These are phyloP conservation scores for Priceomyces castillae DNA, from an alignment of 805 yeast species.

Conservation along the genomic window DNA sequence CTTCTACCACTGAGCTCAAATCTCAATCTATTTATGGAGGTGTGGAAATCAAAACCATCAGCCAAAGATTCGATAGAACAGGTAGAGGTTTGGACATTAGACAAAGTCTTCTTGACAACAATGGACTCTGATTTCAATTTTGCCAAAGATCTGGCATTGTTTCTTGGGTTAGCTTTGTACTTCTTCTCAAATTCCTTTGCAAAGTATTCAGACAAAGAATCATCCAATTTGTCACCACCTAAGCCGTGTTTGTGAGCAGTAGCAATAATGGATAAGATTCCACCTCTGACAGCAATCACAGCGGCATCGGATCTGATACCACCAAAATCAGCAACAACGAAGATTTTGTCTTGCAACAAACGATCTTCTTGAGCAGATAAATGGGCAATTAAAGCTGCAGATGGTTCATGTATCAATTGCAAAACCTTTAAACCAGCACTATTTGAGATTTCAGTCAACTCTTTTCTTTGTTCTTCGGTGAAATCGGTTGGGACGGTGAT, in stretches of 20 bases:
- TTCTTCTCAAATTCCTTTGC: conserved; percentile 95
- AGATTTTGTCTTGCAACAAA: conserved; percentile 62
- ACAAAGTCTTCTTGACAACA: conserved; percentile 83
- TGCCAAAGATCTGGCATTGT: conserved; percentile 80
- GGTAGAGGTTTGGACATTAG: conserved; percentile 83
- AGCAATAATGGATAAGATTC: conserved; percentile 83
- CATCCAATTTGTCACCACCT: conserved; percentile 88
- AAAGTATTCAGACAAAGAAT: conserved; percentile 72
- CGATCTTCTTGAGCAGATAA: conserved; percentile 48
- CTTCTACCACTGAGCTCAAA: conserved; percentile 83
- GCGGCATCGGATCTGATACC: conserved; percentile 95
- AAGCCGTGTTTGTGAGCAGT: conserved; percentile 78
- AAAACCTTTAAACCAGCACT: conserved; percentile 75
- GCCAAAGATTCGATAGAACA: conserved; percentile 94
- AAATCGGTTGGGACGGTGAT: conserved; percentile 89
- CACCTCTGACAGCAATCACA: conserved; percentile 89
- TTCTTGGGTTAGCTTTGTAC: conserved; percentile 74
- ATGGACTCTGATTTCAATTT: conserved; percentile 83
- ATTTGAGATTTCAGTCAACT: conserved; percentile 57
- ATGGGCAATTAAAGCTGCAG: conserved; percentile 87
- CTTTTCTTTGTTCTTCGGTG: conserved; percentile 66
- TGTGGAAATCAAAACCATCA: conserved; percentile 90
- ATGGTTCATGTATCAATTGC: conserved; percentile 89
- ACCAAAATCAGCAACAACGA: conserved; percentile 95
- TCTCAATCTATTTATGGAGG: conserved; percentile 90